Conservation (phyloP, 2,329 filamentous ascomycete species). For the Xylaria hypoxylon region DNA sequence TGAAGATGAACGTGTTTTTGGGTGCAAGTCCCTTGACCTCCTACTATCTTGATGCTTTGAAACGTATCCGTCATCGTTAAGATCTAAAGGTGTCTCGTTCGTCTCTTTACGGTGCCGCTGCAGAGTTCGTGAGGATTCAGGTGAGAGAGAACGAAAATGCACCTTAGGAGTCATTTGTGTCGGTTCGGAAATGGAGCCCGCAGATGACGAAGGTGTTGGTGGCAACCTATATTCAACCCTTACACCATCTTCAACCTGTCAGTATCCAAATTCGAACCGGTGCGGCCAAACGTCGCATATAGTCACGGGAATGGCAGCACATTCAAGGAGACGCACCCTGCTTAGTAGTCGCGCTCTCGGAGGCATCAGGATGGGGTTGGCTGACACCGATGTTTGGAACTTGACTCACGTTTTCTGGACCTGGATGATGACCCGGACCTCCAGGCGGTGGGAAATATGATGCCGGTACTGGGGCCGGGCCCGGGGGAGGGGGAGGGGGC, state of each 20-base stretch:
- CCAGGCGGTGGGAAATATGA: slow-evolving; percentile 40
- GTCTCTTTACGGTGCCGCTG: slow-evolving; percentile 42
- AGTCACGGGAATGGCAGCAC: slow-evolving; percentile 31
- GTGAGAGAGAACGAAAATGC: slow-evolving; percentile 49
- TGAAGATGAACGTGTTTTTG: slow-evolving; percentile 42
- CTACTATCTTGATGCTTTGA: neutral
- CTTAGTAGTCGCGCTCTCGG: slow-evolving; percentile 48
- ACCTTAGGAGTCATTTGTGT: slow-evolving; percentile 41
- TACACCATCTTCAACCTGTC: slow-evolving; percentile 37
- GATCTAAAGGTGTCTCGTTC: slow-evolving; percentile 29
- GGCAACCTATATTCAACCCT: slow-evolving; percentile 7
- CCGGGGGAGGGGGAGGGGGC: slow-evolving; percentile 46
- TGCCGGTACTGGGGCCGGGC: slow-evolving; percentile 42
- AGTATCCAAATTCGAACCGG: slow-evolving; percentile 2
- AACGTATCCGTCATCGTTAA: slow-evolving; percentile 17
- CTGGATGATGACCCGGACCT: slow-evolving; percentile 42
- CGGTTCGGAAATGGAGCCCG: slow-evolving; percentile 18
- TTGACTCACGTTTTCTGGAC: slow-evolving; percentile 53
- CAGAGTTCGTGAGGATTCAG: slow-evolving; percentile 48
- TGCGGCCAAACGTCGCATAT: neutral
- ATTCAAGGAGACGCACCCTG: slow-evolving; percentile 52
- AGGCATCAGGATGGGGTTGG: slow-evolving; percentile 44
- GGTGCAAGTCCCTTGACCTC: neutral
- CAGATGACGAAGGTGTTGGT: slow-evolving; percentile 13
- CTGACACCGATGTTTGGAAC: slow-evolving; percentile 45